phyloP scores from a whole-genome alignment of 2,329 filamentous ascomycete genomes.

The Gnomoniopsis smithogilvyi region DNA sequence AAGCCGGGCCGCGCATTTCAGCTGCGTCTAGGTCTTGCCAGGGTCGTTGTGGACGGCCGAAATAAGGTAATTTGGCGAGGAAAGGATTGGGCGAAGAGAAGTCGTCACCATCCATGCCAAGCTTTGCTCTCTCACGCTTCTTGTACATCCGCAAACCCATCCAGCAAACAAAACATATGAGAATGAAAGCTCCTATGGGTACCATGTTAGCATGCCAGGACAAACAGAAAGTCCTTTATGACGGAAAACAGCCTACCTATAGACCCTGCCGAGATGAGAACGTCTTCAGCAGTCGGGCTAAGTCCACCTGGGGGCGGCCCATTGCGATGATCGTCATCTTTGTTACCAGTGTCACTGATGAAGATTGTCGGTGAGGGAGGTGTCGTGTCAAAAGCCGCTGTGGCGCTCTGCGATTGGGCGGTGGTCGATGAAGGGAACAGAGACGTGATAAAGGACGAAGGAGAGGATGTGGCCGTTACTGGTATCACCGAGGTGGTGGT shows the following conservation, averaged over 20 bases:
- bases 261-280: constrained; percentile 31
- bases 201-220: background rate
- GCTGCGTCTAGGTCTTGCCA: constrained; percentile 30
- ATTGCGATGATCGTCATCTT: background rate
- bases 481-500: constrained; percentile 6
- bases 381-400: constrained; percentile 10
- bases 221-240: no score
- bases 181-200: constrained; percentile 38
- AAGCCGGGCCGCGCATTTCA: background rate
- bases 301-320: constrained; percentile 13
- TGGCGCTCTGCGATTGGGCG: background rate
- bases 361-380: constrained; percentile 7
- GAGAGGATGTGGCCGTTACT: background rate
- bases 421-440: background rate
- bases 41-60: constrained; percentile 23
- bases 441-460: background rate
- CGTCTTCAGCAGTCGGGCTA: constrained; percentile 26
- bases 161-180: constrained; percentile 43
- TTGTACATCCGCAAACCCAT: constrained; percentile 38
- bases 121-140: constrained; percentile 27
- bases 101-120: constrained; percentile 11
- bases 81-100: constrained; percentile 19
- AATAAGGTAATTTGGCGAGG: constrained; percentile 32
- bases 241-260: constrained; percentile 26
- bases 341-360: constrained; percentile 12